phyloP scores from a whole-genome alignment of 129 eudicot species.

The Lactuca sativa region DNA sequence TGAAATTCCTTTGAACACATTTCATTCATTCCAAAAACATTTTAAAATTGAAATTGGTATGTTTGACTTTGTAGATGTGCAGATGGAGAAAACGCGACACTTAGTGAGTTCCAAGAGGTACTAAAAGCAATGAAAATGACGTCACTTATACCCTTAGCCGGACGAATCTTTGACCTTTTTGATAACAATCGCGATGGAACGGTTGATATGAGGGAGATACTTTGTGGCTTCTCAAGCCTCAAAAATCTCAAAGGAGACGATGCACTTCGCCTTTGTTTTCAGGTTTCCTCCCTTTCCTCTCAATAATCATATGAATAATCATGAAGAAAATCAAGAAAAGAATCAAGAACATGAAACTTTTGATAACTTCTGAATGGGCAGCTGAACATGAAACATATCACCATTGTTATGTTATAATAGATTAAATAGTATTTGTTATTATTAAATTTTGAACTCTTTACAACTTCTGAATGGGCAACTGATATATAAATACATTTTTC shows the following conservation, averaged over 20 bases:
- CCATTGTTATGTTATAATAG: too few species aligned
- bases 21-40: neutral
- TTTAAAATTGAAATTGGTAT: neutral
- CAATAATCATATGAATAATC: neutral
- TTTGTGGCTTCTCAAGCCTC: slow-evolving; percentile 76
- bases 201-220: slow-evolving; percentile 83
- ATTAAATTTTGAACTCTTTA: too few species aligned
- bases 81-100: slow-evolving; percentile 73
- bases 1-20: neutral
- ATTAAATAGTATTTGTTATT: too few species aligned
- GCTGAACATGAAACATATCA: too few species aligned
- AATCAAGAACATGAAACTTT: too few species aligned
- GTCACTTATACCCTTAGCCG: slow-evolving; percentile 62
- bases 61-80: slow-evolving; percentile 57
- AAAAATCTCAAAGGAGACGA: slow-evolving; percentile 74
- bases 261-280: slow-evolving; percentile 80
- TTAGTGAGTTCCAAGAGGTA: slow-evolving; percentile 61
- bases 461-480: too few species aligned
- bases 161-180: slow-evolving; percentile 69
- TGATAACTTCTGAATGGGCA: too few species aligned
- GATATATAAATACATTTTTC: too few species aligned
- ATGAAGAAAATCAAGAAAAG: too few species aligned
- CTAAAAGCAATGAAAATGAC: slow-evolving; percentile 76
- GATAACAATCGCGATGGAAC: slow-evolving; percentile 82
- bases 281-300: slow-evolving; percentile 36